phyloP scores from a whole-genome alignment of 768 basidiomycete genomes.

The Gautieria morchelliformis region DNA sequence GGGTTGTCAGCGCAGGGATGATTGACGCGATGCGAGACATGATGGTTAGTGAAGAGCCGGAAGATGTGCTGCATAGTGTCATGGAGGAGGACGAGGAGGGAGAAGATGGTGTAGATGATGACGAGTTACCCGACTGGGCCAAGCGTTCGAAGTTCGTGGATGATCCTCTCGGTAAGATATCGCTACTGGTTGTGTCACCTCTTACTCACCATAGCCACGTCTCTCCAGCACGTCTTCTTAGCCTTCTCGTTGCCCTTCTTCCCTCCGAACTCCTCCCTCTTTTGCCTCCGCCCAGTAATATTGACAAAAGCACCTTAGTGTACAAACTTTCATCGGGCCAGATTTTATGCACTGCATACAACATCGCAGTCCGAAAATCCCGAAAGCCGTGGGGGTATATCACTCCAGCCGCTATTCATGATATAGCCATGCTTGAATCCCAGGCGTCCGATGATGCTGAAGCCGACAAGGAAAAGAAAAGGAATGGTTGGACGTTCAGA shows the following conservation, averaged over 20 bases:
- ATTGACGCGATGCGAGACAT: conserved; percentile 43
- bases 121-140: conserved; percentile 74
- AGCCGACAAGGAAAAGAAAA: conserved; percentile 35
- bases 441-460: conserved; percentile 27
- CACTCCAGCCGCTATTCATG: conserved; percentile 66
- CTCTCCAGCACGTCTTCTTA: conserved; percentile 49
- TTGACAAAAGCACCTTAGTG: conserved; percentile 34
- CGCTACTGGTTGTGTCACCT: not conserved
- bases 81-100: conserved; percentile 29
- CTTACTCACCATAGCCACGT: not conserved
- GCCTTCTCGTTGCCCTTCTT: conserved; percentile 50
- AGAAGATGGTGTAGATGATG: conserved; percentile 50
- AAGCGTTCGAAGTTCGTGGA: conserved; percentile 42
- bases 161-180: conserved; percentile 47
- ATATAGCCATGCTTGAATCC: conserved; percentile 58
- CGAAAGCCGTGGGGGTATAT: conserved; percentile 86
- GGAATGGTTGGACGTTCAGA: conserved; percentile 70
- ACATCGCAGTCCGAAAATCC: conserved; percentile 68
- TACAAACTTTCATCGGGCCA: conserved; percentile 63
- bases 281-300: conserved; percentile 22
- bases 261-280: conserved; percentile 42
- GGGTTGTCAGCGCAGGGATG: conserved; percentile 54
- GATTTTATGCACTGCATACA: conserved; percentile 73
- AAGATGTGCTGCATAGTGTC: conserved; percentile 37
- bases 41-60: conserved; percentile 45